These are phyloP conservation scores for Brassica juncea DNA, from an alignment of 345 rosid genomes.

Conservation along the genomic window DNA sequence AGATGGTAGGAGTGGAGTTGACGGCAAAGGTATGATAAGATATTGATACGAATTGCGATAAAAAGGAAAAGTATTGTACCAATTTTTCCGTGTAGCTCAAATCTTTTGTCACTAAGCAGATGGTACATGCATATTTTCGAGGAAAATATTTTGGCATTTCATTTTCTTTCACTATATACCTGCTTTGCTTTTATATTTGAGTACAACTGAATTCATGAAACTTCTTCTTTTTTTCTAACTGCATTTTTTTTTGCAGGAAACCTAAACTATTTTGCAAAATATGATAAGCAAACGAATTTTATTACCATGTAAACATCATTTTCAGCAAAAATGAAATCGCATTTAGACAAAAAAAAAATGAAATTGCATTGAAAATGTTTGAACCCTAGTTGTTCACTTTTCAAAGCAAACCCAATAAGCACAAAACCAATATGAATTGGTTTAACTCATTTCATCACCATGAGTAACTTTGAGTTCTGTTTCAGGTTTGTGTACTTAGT, in stretches of 20 bases:
- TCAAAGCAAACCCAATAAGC: not conserved
- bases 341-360: too few species aligned
- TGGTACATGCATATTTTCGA: not conserved
- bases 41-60: constrained; percentile 15
- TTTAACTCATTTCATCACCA: not conserved
- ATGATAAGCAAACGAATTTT: not conserved
- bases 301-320: not conserved
- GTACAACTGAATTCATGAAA: not conserved
- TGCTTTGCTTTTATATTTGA: not conserved
- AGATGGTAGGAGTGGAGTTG: constrained; percentile 19
- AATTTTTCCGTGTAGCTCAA: not conserved
- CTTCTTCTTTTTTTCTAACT: not conserved
- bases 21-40: constrained; percentile 26
- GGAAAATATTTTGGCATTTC: not conserved
- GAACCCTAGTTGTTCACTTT: not conserved
- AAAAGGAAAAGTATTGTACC: not conserved
- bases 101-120: not conserved
- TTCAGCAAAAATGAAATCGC: not conserved
- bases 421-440: not conserved
- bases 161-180: not conserved
- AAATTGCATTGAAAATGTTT: not conserved
- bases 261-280: not conserved
- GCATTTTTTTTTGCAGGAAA: not conserved
- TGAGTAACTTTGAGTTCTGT: not conserved
- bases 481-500: not conserved